A percentile compares a stretch with the other conserved stretches of the same genome.
phyloP scores from a whole-genome alignment of 2,329 filamentous ascomycete species.

The Bipolaris zeicola region DNA sequence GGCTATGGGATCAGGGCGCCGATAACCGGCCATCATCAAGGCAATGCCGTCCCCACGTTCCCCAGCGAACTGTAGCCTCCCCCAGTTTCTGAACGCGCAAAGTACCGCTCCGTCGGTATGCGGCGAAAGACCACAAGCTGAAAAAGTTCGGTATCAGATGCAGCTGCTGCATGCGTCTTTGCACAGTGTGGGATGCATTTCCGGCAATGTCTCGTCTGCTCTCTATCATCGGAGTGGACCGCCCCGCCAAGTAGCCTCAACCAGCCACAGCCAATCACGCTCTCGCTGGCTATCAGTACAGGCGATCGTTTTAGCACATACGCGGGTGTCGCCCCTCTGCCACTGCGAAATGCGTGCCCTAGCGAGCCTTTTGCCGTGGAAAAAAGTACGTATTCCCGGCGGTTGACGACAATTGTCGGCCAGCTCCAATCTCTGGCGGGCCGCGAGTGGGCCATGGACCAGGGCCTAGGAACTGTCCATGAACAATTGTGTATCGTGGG shows the following conservation, averaged over 20 bases:
- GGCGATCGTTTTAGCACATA: slow-evolving; percentile 38
- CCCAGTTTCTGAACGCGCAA: slow-evolving; percentile 2
- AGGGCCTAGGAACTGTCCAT: slow-evolving; percentile 7
- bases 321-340: slow-evolving; percentile 25
- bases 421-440: slow-evolving; percentile 33
- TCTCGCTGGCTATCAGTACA: slow-evolving; percentile 31
- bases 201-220: slow-evolving; percentile 1
- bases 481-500: slow-evolving; percentile 38
- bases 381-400: slow-evolving; percentile 30
- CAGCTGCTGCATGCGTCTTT: slow-evolving; percentile 10
- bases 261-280: slow-evolving; percentile 32
- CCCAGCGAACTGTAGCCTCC: neutral
- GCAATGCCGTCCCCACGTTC: neutral
- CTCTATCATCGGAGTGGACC: slow-evolving; percentile 40
- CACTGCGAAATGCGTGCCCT: slow-evolving; percentile 21
- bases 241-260: slow-evolving; percentile 30
- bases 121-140: slow-evolving; percentile 28
- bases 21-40: neutral
- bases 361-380: slow-evolving; percentile 30
- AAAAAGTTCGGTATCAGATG: slow-evolving; percentile 12
- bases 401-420: slow-evolving; percentile 37
- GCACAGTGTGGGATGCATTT: slow-evolving; percentile 28
- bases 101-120: slow-evolving; percentile 31
- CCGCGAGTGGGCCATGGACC: slow-evolving; percentile 20
- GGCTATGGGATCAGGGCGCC: neutral